Conservation (phyloP, 2,329 filamentous ascomycete species). For the Hymenotorrendiella dingleyae region DNA sequence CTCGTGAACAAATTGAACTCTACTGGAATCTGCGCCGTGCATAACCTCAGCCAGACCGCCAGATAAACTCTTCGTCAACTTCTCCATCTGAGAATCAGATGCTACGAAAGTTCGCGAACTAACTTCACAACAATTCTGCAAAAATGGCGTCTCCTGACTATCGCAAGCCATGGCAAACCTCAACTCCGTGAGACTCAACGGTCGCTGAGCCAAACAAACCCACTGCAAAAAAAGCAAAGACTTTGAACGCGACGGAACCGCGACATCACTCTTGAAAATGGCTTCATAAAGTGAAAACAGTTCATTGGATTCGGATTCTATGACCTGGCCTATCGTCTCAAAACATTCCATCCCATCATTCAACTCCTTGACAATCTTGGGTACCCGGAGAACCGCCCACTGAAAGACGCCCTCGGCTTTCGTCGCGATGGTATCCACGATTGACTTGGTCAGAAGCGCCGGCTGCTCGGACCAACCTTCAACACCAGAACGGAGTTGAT, state of each 20-base stretch:
- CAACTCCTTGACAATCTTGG: slow-evolving; percentile 7
- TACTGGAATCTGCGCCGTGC: not conserved
- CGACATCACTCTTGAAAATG: slow-evolving; percentile 13
- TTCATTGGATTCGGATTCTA: slow-evolving; percentile 11
- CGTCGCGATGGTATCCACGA: slow-evolving; percentile 2
- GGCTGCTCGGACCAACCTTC: not conserved
- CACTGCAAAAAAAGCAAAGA: slow-evolving; percentile 20
- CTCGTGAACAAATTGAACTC: slow-evolving; percentile 36
- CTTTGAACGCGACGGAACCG: slow-evolving; percentile 2
- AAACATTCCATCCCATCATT: slow-evolving; percentile 14
- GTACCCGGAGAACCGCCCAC: slow-evolving; percentile 17
- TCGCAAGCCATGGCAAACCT: slow-evolving; percentile 16
- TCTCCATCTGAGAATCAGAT: slow-evolving; percentile 16
- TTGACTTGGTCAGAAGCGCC: not conserved
- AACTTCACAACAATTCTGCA: not conserved
- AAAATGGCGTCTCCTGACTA: not conserved
- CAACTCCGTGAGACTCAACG: slow-evolving; percentile 18
- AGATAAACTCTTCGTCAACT: slow-evolving; percentile 15
- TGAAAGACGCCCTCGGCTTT: slow-evolving; percentile 17
- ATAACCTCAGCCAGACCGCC: slow-evolving; percentile 20
- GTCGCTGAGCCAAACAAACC: slow-evolving; percentile 18
- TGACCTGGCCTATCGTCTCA: not conserved
- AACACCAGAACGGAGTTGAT: not conserved
- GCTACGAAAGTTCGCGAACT: slow-evolving; percentile 10
- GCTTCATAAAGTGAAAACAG: slow-evolving; percentile 13